Percentiles rank a stretch among this genome's conserved stretches.
Evolutionary conservation across 1,284 basidiomycete genomes (phyloP).

Genomic region (Ustilago nuda): DNA sequence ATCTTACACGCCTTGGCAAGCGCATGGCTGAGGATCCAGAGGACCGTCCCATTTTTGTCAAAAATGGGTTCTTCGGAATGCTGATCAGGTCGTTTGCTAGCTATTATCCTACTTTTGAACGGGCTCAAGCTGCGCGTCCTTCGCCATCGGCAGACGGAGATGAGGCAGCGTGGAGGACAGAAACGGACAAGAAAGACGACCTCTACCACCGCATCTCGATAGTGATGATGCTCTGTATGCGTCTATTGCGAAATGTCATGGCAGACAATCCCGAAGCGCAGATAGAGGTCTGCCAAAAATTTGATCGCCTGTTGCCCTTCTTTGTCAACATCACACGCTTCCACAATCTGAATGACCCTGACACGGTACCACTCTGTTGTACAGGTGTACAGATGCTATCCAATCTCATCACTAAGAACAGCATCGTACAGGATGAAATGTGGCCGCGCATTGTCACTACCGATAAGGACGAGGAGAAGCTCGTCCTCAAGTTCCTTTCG

Average conservation of each 20-base stretch:
- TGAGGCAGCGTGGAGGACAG: not conserved
- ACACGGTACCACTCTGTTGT: conserved; percentile 24
- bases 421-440: conserved; percentile 20
- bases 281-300: conserved; percentile 4
- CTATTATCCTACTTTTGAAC: not conserved
- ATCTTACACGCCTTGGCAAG: not conserved
- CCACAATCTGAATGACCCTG: conserved; percentile 38
- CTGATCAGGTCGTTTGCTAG: not conserved
- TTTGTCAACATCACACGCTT: conserved; percentile 34
- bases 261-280: conserved; percentile 33
- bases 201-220: conserved; percentile 16
- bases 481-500: conserved; percentile 37
- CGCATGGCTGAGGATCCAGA: not conserved
- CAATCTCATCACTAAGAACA: conserved; percentile 47
- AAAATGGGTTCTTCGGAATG: not conserved
- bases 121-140: conserved; percentile 8
- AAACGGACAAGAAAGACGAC: not conserved
- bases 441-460: conserved; percentile 34
- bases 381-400: conserved; percentile 46
- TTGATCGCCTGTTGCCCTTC: conserved; percentile 23
- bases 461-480: conserved; percentile 13
- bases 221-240: conserved; percentile 18
- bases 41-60: not conserved
- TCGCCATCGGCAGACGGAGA: not conserved
- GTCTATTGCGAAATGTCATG: conserved; percentile 29